phyloP scores from a whole-genome alignment of 2,329 filamentous ascomycete genomes.

The Lasiodiplodia citricola region DNA sequence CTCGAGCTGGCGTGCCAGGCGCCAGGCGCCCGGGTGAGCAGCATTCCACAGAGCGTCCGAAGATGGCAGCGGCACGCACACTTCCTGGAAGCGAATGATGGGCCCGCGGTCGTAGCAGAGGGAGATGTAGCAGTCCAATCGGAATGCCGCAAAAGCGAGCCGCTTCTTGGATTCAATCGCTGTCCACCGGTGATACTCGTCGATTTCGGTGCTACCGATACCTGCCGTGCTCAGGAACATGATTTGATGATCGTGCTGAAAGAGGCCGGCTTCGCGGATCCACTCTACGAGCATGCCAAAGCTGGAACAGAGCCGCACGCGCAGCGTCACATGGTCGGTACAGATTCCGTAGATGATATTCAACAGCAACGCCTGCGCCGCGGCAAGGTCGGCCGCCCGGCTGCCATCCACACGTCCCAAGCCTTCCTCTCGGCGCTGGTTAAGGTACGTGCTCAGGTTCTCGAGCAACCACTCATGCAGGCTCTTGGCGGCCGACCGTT shows the following conservation, averaged over 20 bases:
- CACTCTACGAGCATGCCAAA: conserved; percentile 4
- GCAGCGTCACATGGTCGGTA: background rate
- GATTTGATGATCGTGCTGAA: background rate
- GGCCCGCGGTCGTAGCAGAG: conserved; percentile 30
- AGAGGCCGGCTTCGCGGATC: conserved; percentile 16
- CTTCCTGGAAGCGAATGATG: conserved; percentile 39
- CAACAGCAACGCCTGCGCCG: background rate
- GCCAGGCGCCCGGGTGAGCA: background rate
- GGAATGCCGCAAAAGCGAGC: background rate
- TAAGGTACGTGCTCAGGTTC: background rate
- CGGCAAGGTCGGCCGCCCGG: background rate
- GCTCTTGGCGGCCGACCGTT: background rate
- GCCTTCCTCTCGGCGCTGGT: background rate
- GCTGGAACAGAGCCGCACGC: background rate
- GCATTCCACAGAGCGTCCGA: conserved; percentile 40
- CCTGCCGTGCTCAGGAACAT: background rate
- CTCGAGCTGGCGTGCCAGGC: background rate
- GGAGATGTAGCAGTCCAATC: background rate
- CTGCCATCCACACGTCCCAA: background rate
- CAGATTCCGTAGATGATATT: conserved; percentile 13
- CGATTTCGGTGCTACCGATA: background rate
- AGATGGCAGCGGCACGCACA: conserved; percentile 57
- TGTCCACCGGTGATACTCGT: background rate
- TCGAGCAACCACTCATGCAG: conserved; percentile 9
- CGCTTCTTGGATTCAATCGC: background rate